Evolutionary conservation across 352 stramenopile genomes (phyloP).

Genomic region (Globisporangium alternatum): DNA sequence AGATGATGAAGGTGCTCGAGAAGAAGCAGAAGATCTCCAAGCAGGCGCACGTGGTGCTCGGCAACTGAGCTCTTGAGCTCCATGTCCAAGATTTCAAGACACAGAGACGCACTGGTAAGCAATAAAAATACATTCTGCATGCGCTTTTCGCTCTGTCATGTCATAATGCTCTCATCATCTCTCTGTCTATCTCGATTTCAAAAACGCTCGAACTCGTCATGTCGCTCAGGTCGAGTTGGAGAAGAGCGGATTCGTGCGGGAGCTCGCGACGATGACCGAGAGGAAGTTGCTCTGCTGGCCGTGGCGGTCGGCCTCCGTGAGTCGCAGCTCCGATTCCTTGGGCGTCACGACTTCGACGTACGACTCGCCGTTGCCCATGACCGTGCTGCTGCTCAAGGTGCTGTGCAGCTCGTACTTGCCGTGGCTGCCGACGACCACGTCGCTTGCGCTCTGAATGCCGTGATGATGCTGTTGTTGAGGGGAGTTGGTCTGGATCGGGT

Average conservation of each 20-base stretch:
- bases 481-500: slow-evolving; percentile 34
- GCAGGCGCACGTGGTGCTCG: slow-evolving; percentile 82
- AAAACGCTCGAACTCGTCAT: background rate
- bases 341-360: slow-evolving; percentile 44
- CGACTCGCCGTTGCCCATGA: slow-evolving; percentile 6
- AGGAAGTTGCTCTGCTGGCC: slow-evolving; percentile 35
- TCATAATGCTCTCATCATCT: slow-evolving; percentile 3
- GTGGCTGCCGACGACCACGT: slow-evolving; percentile 17
- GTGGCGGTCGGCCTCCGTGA: slow-evolving; percentile 38
- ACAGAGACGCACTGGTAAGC: slow-evolving; percentile 15
- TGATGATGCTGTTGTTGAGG: slow-evolving; percentile 11
- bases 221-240: slow-evolving; percentile 7
- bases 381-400: background rate
- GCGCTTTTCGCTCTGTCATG: slow-evolving; percentile 3
- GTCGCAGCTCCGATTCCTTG: slow-evolving; percentile 38
- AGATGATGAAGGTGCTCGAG: slow-evolving; percentile 85
- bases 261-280: slow-evolving; percentile 58
- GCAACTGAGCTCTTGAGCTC: slow-evolving; percentile 23
- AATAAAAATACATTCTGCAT: slow-evolving; percentile 15
- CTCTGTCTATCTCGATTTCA: background rate
- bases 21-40: slow-evolving; percentile 82
- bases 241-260: slow-evolving; percentile 58
- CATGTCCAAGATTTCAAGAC: background rate
- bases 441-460: slow-evolving; percentile 20
- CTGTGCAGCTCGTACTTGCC: slow-evolving; percentile 32